Conservation (phyloP, 1,139 yeast species). For the Eremothecium sinecaudum region DNA sequence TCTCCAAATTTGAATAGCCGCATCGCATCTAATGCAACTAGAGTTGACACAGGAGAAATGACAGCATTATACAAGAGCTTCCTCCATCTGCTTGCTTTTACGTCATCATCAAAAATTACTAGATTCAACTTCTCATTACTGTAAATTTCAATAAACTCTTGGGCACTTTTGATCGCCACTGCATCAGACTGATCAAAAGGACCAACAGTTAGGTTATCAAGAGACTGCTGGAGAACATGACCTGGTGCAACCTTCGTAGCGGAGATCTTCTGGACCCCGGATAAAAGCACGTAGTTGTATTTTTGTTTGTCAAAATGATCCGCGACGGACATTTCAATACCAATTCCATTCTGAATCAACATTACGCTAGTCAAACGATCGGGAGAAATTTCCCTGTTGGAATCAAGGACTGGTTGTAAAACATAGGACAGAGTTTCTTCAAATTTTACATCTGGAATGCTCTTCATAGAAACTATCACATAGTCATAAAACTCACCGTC, state of each 20-base stretch:
- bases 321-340: conserved; percentile 43
- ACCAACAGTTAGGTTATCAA: conserved; percentile 37
- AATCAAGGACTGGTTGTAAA: conserved; percentile 38
- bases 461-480: conserved; percentile 48
- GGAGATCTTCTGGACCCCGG: conserved; percentile 46
- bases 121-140: conserved; percentile 29
- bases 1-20: conserved; percentile 40
- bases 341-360: conserved; percentile 52
- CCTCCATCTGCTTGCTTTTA: conserved; percentile 47
- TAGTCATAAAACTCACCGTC: conserved; percentile 40
- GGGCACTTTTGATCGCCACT: conserved; percentile 21
- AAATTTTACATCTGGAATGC: conserved; percentile 43
- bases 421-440: conserved; percentile 38
- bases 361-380: conserved; percentile 35
- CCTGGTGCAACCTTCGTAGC: conserved; percentile 31
- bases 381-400: conserved; percentile 13
- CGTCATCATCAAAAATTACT: conserved; percentile 36
- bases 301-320: conserved; percentile 35
- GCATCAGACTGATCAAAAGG: conserved; percentile 33
- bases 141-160: conserved; percentile 37
- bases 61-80: conserved; percentile 50
- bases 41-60: conserved; percentile 43
- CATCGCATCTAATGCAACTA: conserved; percentile 40
- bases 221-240: conserved; percentile 24
- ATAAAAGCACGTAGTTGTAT: conserved; percentile 31